A percentile compares a stretch with the other conserved stretches of the same genome.
These are phyloP conservation scores for Hanseniaspora valbyensis DNA, from an alignment of 805 yeast species.

Conservation along the genomic window DNA sequence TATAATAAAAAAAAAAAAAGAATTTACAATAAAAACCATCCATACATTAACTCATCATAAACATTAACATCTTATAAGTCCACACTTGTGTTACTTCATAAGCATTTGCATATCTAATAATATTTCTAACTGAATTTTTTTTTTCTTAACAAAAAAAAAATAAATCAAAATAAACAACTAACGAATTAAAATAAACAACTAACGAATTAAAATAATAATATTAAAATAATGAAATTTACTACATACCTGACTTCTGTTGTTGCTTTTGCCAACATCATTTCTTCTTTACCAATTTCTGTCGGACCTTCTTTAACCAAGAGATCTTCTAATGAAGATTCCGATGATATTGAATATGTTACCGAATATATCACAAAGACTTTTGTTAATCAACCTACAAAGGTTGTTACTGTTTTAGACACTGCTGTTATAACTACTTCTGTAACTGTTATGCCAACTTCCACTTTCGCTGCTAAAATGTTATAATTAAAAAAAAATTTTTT, in stretches of 20 bases:
- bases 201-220: too few species aligned
- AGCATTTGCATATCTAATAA: too few species aligned
- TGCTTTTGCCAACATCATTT: background rate
- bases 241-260: background rate
- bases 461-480: conserved; percentile 11
- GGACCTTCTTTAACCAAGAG: background rate
- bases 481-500: too few species aligned
- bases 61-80: too few species aligned
- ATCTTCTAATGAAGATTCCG: background rate
- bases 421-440: conserved; percentile 10
- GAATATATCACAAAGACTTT: conserved; percentile 12
- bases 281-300: conserved; percentile 7
- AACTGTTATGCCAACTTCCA: conserved; percentile 10
- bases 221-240: conserved; percentile 4
- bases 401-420: conserved; percentile 13
- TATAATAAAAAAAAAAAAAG: too few species aligned
- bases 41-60: too few species aligned
- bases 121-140: too few species aligned
- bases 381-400: conserved; percentile 12
- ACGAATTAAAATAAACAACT: too few species aligned
- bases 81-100: too few species aligned
- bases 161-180: too few species aligned
- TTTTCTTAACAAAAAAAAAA: too few species aligned
- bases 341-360: conserved; percentile 15
- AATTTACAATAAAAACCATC: too few species aligned